Evolutionary conservation across 495 filamentous ascomycete genomes (phyloP), one percentile per base, ranked within the genome.

Genomic region (Penicillium angulare): DNA sequence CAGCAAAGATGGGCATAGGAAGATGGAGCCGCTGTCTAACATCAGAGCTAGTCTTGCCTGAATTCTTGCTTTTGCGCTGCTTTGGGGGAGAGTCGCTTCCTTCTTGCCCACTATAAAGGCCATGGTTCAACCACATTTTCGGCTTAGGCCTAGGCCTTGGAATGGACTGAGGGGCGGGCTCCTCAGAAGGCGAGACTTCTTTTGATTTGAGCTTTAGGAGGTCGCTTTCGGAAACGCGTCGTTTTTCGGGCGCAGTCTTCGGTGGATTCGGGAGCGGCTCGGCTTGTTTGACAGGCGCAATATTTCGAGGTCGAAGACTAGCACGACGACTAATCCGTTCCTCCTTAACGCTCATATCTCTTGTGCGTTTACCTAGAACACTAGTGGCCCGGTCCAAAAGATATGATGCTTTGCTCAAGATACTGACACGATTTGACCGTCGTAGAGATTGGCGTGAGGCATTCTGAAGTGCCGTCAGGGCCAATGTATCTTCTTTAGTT

Each of bases 101-200:
- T 26, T 88, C 80, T 60, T 97, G 93, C 15, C 92, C 93, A 3
- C 89, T 82, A 60, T 95, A 98, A n/a, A 98, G 69, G 2, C 92
- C 92, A 59, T 90, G 86, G 47, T 78, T 71, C 42, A 92, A 63
- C 85, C 88, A 97, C 31, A 82, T 77, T 76, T 92, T 95, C 31
- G 60, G 58, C 51, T 60, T 74, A 39, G 59, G 61, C 51, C 59
- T 74, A 39, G 59, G 61, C 22, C 66, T 68, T 5, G 72, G 66
- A 40, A 79, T 69, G 21, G 66, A 41, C 43, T 63, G 49, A 10
- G 56, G 34, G 2, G 57, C 55, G n/a, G 71, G 59, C 42, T 72
- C 72, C 23, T 74, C 67, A 31, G 71, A 62, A 5, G 54, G 56
- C 29, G 59, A 50, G 9, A 58, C 55, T 58, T 68, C 59, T 43